Conservation (phyloP, 2,329 filamentous ascomycete species). For the Trichoderma sp. region DNA sequence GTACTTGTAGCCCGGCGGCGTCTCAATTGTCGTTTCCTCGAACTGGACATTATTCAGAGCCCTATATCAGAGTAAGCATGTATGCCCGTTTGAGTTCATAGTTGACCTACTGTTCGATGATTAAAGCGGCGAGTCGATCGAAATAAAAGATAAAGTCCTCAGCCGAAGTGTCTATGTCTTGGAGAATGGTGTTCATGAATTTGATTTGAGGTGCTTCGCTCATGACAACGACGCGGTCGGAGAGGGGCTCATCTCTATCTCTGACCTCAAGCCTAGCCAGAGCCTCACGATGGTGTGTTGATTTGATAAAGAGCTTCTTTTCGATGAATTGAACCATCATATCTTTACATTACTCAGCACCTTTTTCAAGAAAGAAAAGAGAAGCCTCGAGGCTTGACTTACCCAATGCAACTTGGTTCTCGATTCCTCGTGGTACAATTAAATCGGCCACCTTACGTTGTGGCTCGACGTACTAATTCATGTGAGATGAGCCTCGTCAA, state of each 20-base stretch:
- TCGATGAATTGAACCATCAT: constrained; percentile 96
- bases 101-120: constrained; percentile 70
- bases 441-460: constrained; percentile 91
- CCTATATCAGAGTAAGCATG: constrained; percentile 44
- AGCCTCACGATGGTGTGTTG: constrained; percentile 75
- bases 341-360: constrained; percentile 45
- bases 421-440: constrained; percentile 90
- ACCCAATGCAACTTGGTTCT: constrained; percentile 91
- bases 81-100: neutral
- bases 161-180: constrained; percentile 73
- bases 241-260: constrained; percentile 70
- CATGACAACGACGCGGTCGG: constrained; percentile 72
- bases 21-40: constrained; percentile 62
- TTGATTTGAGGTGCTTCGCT: constrained; percentile 76
- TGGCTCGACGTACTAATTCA: constrained; percentile 75
- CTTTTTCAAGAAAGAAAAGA: constrained; percentile 3
- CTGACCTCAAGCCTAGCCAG: constrained; percentile 74
- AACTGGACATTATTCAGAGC: constrained; percentile 79
- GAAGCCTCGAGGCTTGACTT: constrained; percentile 32
- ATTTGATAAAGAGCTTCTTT: constrained; percentile 84
- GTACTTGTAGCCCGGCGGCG: constrained; percentile 71
- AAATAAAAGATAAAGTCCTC: constrained; percentile 99
- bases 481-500: neutral
- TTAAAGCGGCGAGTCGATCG: constrained; percentile 79
- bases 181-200: constrained; percentile 88